Evolutionary conservation across 1,284 basidiomycete genomes (phyloP), one percentile per base, ranked within the genome.

Genomic region (Ganoderma lucidum): DNA sequence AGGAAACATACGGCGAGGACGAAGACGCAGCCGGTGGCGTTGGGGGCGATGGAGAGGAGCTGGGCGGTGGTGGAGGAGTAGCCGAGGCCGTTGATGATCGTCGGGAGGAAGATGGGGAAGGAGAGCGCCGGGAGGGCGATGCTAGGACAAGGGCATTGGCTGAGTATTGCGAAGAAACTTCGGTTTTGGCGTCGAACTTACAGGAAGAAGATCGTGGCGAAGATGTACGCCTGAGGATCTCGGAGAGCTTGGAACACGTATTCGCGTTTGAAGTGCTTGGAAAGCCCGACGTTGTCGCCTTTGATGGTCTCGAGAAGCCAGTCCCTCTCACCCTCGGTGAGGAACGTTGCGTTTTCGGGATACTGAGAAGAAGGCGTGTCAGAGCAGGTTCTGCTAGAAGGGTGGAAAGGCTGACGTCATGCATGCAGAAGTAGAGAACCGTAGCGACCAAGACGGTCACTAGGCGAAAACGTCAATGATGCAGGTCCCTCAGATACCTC

Each of bases 201-300:
- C 73, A 71, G 70, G 64, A 73, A 63, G 61, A 70, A 66, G 10
- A 74, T 53, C 4, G 30, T 37, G 3, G 61, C 51, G 9, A 67
- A 91, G 23, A 81, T 86, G 84, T 88, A 91, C 5, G 71, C 61
- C 30, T 78, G 76, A 2, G 78, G 77, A 6, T 78, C 75, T 4
- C 73, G 70, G 28, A 79, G 70, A 12, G 71, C 75, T 62, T 76
- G 74, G 9, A 62, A 35, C 41, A 79, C 70, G 60, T 75, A 78
- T 30, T 73, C 73, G 74, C 74, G 75, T 42, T 72, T 70, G 62
- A 78, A 75, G 6, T 53, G 53, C 45, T 77, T 75, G 0, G 66
- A 55, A 17, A 70, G 69, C 10, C 63, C 62, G 23, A 69, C 70
- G 14, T 68, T 74, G 51, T 78, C 76, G 6, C 70, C 56, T 23